Base-by-base conservation (phyloP, 2,329 filamentous ascomycete species). In the Sporothrix brasiliensis region DNA sequence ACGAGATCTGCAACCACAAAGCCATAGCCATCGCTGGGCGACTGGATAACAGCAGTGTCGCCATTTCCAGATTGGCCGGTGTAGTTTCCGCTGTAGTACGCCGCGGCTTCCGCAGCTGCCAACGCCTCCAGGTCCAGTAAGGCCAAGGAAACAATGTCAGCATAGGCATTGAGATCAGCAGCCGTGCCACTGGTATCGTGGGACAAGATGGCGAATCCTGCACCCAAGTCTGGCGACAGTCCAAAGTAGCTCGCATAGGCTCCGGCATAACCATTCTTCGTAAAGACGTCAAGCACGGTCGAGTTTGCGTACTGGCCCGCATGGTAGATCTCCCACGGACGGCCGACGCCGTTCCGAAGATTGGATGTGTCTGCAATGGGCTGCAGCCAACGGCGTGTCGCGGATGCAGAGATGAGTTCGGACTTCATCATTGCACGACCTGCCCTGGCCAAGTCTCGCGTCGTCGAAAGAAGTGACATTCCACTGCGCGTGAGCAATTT, bases 191-290 rank as follows among this genome's bases (percentile, higher is more conserved):
- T 58, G 4, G 54, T 58, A 10, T 58, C 54, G 54, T 58, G 54
- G 14, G 54, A 58, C 30, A 58, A n/a, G 16, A 58, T 58, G 30
- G 54, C 54, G 6, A 58, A 58, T 10, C 54, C 54, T 11, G 54
- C 30, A 21, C 54, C 54, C 27, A 58, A 10, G 19, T 58, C 54
- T 19, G 54, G 54, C 13, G 54, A 58, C 54, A 58, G 54, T 2
- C 54, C 54, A 58, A 58, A 58, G 27, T 58, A 58, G 30, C 54
- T 58, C 7, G 54, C 54, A n/a, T 58, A 58, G 9, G 54, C 54
- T 3, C 54, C 54, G 16, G 27, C 16, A 9, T n/a, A 10, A 19
- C 54, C 54, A 16, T 58, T 58, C 14, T 58, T 58, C 6, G 54
- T 58, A 4, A n/a, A 58, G 16, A 58, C 54, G 19, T 58, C 54